These are phyloP conservation scores for Uromyces viciae-fabae DNA, from an alignment of 1,284 basidiomycete species.

Conservation along the genomic window DNA sequence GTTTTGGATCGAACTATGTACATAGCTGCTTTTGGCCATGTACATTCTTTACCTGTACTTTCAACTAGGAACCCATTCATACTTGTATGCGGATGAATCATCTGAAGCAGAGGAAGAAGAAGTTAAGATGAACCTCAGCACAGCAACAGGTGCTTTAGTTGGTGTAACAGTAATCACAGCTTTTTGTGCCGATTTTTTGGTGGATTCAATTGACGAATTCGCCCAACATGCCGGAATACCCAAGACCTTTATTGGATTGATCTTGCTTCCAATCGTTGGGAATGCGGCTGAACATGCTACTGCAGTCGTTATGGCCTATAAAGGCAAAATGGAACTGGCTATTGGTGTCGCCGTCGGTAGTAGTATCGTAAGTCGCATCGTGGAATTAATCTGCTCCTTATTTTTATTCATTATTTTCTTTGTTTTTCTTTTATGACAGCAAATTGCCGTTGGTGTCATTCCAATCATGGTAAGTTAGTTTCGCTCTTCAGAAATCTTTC, in stretches of 20 bases:
- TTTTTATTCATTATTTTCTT: conserved; percentile 42
- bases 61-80: conserved; percentile 62
- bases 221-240: conserved; percentile 74
- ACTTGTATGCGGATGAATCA: conserved; percentile 59
- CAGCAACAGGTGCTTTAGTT: conserved; percentile 63
- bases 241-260: conserved; percentile 75
- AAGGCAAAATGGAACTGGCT: conserved; percentile 77
- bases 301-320: conserved; percentile 84
- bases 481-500: no score
- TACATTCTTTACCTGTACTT: conserved; percentile 66
- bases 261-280: conserved; percentile 76
- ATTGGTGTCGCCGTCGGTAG: conserved; percentile 84
- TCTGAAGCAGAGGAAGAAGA: conserved; percentile 58
- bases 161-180: conserved; percentile 72
- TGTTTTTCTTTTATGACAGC: conserved; percentile 57
- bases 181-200: conserved; percentile 81
- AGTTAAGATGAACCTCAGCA: conserved; percentile 66
- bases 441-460: conserved; percentile 83
- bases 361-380: conserved; percentile 70
- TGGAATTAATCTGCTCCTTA: conserved; percentile 70
- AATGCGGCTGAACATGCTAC: conserved; percentile 84
- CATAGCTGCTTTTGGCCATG: conserved; percentile 66
- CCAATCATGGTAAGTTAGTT: conserved; percentile 72
- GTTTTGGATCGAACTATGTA: no score
- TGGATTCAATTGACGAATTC: conserved; percentile 84